These are phyloP conservation scores for Paramecium sonneborni DNA, from an alignment of 73 alveolate genomes.

Conservation along the genomic window DNA sequence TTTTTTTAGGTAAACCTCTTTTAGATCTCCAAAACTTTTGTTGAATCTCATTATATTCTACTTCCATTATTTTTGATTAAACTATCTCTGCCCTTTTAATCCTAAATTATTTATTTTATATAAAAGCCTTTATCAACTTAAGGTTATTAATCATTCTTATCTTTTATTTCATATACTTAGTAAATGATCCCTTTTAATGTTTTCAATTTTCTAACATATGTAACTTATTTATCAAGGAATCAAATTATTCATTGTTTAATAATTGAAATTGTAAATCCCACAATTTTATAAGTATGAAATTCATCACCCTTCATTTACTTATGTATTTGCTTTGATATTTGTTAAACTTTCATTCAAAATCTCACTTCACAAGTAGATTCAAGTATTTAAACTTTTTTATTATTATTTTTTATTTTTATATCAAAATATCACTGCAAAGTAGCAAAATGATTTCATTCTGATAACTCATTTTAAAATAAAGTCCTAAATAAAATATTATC, in stretches of 20 bases:
- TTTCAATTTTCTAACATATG: constrained; percentile 34
- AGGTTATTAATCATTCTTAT: constrained; percentile 5
- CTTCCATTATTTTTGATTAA: constrained; percentile 7
- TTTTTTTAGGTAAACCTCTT: constrained; percentile 41
- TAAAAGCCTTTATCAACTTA: constrained; percentile 39
- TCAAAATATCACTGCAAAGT: neutral
- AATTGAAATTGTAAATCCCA: constrained; percentile 47
- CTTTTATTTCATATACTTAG: constrained; percentile 37
- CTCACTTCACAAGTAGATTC: constrained; percentile 9
- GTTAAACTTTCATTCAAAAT: neutral
- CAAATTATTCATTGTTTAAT: constrained; percentile 28
- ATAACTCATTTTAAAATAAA: neutral
- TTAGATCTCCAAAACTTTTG: constrained; percentile 43
- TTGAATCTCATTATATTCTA: constrained; percentile 27
- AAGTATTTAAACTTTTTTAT: neutral
- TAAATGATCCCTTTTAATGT: constrained; percentile 48
- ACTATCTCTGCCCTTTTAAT: constrained; percentile 34
- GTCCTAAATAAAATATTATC: neutral
- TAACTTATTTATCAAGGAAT: neutral
- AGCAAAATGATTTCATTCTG: constrained; percentile 12
- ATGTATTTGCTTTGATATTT: neutral
- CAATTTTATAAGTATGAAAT: constrained; percentile 5
- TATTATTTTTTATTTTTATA: neutral
- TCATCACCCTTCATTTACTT: constrained; percentile 51
- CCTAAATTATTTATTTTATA: neutral